Percentiles rank a stretch among this genome's conserved stretches.
phyloP scores from a whole-genome alignment of 2,329 filamentous ascomycete genomes.

The Alternaria angustiovoidea region DNA sequence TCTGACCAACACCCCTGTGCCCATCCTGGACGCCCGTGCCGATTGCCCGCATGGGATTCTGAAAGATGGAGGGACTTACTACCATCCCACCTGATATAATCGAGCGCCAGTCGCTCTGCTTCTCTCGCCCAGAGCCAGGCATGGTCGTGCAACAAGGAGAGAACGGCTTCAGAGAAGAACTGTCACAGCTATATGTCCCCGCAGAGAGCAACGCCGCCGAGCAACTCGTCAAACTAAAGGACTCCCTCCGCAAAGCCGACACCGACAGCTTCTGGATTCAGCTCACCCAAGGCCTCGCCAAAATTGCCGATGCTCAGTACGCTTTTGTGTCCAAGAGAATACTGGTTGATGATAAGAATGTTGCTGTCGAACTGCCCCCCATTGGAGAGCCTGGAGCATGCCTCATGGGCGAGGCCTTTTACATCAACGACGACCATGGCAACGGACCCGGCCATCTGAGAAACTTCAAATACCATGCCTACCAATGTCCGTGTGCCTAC shows the following conservation, averaged over 20 bases:
- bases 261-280: conserved; percentile 70
- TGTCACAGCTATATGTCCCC: conserved; percentile 45
- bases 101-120: conserved; percentile 55
- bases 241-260: conserved; percentile 60
- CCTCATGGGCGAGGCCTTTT: conserved; percentile 71
- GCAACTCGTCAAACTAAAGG: conserved; percentile 67
- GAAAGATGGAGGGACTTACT: conserved; percentile 42
- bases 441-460: conserved; percentile 59
- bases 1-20: conserved; percentile 20
- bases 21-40: conserved; percentile 24
- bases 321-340: conserved; percentile 73
- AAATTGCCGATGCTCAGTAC: conserved; percentile 70
- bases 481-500: conserved; percentile 70
- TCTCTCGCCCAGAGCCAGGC: conserved; percentile 52
- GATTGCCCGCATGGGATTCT: conserved; percentile 34
- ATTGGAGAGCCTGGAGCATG: conserved; percentile 68
- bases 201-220: conserved; percentile 69
- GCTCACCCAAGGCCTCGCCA: conserved; percentile 70
- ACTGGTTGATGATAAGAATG: conserved; percentile 65
- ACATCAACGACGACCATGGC: conserved; percentile 68
- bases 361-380: conserved; percentile 67
- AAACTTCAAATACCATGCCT: conserved; percentile 71
- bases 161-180: conserved; percentile 52
- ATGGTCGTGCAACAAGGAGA: conserved; percentile 56
- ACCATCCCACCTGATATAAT: conserved; percentile 50